Conservation (phyloP, 768 basidiomycete species). For the Termitomyces sp. region DNA sequence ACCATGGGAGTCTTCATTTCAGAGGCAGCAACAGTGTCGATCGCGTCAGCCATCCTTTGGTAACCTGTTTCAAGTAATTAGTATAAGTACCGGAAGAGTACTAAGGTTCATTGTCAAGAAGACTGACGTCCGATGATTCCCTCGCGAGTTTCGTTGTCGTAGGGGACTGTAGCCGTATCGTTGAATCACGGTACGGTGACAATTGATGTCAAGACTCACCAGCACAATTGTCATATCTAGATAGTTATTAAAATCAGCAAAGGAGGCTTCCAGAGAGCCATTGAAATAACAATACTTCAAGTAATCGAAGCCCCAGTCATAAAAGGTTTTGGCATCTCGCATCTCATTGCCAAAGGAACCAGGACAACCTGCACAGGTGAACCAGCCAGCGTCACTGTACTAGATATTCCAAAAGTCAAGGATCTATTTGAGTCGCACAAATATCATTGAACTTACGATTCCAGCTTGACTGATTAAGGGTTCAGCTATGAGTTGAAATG, state of each 20-base stretch:
- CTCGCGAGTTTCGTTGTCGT: constrained; percentile 51
- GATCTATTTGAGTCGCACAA: not conserved
- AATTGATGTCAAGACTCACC: constrained; percentile 31
- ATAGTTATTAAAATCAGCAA: not conserved
- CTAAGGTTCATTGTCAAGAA: not conserved
- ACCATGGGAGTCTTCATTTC: constrained; percentile 48
- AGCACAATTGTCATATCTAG: constrained; percentile 52
- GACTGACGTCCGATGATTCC: constrained; percentile 53
- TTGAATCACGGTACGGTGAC: not conserved
- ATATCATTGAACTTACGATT: constrained; percentile 28
- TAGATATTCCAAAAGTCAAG: constrained; percentile 15
- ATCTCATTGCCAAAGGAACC: constrained; percentile 60
- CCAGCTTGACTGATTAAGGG: constrained; percentile 34
- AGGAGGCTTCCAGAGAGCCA: not conserved
- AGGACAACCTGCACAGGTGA: constrained; percentile 63
- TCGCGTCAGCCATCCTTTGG: constrained; percentile 59
- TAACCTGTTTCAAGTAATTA: constrained; percentile 26
- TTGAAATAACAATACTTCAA: constrained; percentile 44
- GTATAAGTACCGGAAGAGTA: not conserved
- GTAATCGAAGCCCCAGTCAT: constrained; percentile 66
- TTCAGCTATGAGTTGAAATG: not conserved
- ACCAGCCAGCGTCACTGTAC: constrained; percentile 65
- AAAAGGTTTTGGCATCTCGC: constrained; percentile 53
- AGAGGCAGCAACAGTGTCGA: constrained; percentile 39
- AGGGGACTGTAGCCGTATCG: constrained; percentile 39